Evolutionary conservation across 129 eudicot species (phyloP).

Genomic region (Centella asiatica): DNA sequence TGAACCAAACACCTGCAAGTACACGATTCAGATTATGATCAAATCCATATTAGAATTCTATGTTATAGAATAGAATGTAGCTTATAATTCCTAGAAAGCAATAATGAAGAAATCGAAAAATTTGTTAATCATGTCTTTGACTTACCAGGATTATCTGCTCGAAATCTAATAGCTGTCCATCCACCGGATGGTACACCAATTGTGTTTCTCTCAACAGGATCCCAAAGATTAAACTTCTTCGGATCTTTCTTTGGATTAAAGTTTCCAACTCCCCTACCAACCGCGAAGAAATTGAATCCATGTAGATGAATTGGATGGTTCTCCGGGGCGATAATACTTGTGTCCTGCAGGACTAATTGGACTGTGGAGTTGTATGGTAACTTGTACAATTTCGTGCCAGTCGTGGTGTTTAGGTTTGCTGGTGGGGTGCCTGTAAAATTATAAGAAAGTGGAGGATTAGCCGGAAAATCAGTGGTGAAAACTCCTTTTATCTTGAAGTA

Average conservation of each 20-base stretch:
- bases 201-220: constrained; percentile 84
- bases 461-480: constrained; percentile 72
- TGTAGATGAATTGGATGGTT: constrained; percentile 82
- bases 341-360: constrained; percentile 67
- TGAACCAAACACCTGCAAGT: constrained; percentile 67
- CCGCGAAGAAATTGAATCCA: constrained; percentile 70
- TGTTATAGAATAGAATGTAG: neutral
- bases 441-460: constrained; percentile 46
- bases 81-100: neutral
- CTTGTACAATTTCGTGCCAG: constrained; percentile 59
- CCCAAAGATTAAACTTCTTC: constrained; percentile 56
- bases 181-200: constrained; percentile 85
- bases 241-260: constrained; percentile 55
- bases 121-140: neutral
- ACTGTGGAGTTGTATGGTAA: constrained; percentile 58
- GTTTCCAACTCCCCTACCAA: constrained; percentile 67
- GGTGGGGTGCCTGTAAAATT: constrained; percentile 55
- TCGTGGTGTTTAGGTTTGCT: constrained; percentile 35
- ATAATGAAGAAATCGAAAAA: neutral
- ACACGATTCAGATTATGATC: neutral
- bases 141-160: constrained; percentile 82
- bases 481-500: constrained; percentile 55
- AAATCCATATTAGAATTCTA: neutral
- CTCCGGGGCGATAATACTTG: constrained; percentile 57
- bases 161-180: constrained; percentile 74